Evolutionary conservation across 345 rosid species (phyloP).

Genomic region (Rhodamnia argentea): DNA sequence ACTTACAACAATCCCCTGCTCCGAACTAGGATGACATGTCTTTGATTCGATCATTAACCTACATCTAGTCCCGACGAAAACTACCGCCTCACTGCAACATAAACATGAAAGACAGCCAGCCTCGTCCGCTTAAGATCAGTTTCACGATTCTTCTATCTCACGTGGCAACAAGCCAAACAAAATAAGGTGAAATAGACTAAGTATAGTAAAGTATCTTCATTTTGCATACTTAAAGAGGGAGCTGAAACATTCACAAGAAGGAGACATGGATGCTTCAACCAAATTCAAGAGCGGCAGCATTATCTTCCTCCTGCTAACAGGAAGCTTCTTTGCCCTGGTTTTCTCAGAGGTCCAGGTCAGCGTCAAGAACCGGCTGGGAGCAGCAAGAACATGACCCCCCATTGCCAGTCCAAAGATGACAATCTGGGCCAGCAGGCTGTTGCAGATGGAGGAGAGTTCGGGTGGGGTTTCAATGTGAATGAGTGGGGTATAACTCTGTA

Average conservation of each 20-base stretch:
- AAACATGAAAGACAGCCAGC: background rate
- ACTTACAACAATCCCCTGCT: background rate
- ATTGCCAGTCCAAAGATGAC: slow-evolving; percentile 46
- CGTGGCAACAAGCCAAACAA: background rate
- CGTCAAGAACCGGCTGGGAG: slow-evolving; percentile 26
- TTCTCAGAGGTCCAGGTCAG: slow-evolving; percentile 21
- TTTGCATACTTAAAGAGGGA: no score
- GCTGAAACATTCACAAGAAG: no score
- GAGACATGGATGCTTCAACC: background rate
- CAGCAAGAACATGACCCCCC: slow-evolving; percentile 32
- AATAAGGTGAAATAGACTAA: no score
- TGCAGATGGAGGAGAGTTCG: slow-evolving; percentile 25
- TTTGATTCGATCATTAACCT: background rate
- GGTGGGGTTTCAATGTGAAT: slow-evolving; percentile 38
- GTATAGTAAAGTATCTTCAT: no score
- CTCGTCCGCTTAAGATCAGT: background rate
- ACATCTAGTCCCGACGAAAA: background rate
- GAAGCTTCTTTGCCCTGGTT: background rate
- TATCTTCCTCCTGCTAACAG: slow-evolving; percentile 1
- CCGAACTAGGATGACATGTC: background rate
- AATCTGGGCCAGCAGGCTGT: slow-evolving; percentile 40
- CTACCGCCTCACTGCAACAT: background rate
- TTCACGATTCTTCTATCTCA: accelerated
- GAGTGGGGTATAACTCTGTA: slow-evolving; percentile 27
- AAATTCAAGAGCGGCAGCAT: background rate